These are phyloP conservation scores for Panaeolus cyanescens DNA, from an alignment of 768 basidiomycete species.

Conservation along the genomic window DNA sequence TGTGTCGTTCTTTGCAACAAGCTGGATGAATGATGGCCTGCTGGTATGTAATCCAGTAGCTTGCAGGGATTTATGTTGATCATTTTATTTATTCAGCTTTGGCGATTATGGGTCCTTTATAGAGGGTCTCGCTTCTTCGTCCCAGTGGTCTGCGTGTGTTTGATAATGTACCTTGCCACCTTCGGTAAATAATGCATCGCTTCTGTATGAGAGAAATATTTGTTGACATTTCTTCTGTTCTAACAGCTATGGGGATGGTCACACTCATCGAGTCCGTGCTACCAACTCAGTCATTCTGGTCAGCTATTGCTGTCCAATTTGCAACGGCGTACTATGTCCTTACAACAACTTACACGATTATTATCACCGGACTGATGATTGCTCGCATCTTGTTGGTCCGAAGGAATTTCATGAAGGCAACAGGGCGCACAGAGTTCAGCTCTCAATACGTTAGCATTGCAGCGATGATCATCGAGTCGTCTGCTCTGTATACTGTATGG, in stretches of 20 bases:
- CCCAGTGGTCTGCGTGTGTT: conserved; percentile 2
- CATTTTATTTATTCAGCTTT: conserved; percentile 1
- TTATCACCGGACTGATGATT: conserved; percentile 8
- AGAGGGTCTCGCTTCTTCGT: not conserved
- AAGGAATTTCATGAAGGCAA: not conserved
- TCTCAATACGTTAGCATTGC: conserved; percentile 11
- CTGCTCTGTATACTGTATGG: conserved; percentile 13
- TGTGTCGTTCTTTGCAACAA: conserved; percentile 15
- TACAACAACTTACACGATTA: conserved; percentile 6
- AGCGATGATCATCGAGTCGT: conserved; percentile 13
- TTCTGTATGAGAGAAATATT: too few species aligned
- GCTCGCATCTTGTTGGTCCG: conserved; percentile 5
- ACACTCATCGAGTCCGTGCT: conserved; percentile 4
- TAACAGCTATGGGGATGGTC: conserved; percentile 7
- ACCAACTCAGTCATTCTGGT: conserved; percentile 9
- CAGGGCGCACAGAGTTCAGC: not conserved
- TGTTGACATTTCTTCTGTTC: not conserved
- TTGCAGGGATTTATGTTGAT: not conserved
- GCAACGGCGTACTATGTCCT: conserved; percentile 9
- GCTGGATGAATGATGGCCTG: conserved; percentile 18
- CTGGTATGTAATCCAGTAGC: conserved; percentile 16
- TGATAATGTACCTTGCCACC: not conserved
- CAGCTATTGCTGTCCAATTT: conserved; percentile 1
- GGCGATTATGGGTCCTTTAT: conserved; percentile 12
- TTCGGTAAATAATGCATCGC: not conserved